Conservation (phyloP, 495 filamentous ascomycete species). For the Terfezia claveryi region DNA sequence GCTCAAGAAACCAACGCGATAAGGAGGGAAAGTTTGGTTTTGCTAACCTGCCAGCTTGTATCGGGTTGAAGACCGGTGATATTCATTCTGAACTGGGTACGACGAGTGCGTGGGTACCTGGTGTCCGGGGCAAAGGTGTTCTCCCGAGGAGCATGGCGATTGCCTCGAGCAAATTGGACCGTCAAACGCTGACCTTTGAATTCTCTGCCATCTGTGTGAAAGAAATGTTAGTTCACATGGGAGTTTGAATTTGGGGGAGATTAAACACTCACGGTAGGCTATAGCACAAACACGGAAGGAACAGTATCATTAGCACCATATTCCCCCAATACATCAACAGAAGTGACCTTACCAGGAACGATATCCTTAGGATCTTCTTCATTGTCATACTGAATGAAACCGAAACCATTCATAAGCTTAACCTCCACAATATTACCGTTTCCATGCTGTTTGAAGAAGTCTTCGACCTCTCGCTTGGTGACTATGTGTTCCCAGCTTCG, state of each 20-base stretch:
- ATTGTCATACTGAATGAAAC: slow-evolving; percentile 98
- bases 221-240: neutral
- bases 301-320: slow-evolving; percentile 22
- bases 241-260: neutral
- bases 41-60: slow-evolving; percentile 99
- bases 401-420: slow-evolving; percentile 99
- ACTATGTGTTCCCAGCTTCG: slow-evolving; percentile 28
- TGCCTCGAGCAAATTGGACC: slow-evolving; percentile 90
- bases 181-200: slow-evolving; percentile 94
- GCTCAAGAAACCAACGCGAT: slow-evolving; percentile 14
- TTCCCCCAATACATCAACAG: slow-evolving; percentile 9
- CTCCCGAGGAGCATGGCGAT: slow-evolving; percentile 64
- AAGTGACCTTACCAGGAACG: slow-evolving; percentile 54
- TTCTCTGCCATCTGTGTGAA: slow-evolving; percentile 48
- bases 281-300: slow-evolving; percentile 6
- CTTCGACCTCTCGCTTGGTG: slow-evolving; percentile 88
- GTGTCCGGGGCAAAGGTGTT: slow-evolving; percentile 48
- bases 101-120: slow-evolving; percentile 69
- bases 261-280: slow-evolving; percentile 25
- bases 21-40: slow-evolving; percentile 32
- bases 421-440: slow-evolving; percentile 94
- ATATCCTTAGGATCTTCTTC: slow-evolving; percentile 91
- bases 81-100: slow-evolving; percentile 88
- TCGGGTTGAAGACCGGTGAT: slow-evolving; percentile 90
- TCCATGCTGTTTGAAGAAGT: slow-evolving; percentile 85